phyloP scores from a whole-genome alignment of 2,329 filamentous ascomycete genomes.

The Pseudopithomyces chartarum region DNA sequence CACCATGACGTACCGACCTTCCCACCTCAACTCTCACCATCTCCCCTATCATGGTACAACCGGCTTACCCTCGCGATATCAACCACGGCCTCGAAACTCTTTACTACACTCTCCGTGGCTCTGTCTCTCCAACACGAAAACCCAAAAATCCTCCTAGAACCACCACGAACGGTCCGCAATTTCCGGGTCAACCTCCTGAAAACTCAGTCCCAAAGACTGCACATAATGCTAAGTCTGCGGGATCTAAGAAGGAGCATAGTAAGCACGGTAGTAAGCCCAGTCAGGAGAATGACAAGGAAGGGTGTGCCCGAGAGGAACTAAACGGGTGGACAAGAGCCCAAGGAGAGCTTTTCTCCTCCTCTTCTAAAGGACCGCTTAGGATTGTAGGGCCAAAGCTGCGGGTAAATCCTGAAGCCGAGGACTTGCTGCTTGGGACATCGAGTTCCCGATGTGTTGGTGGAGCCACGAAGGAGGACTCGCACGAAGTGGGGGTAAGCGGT shows the following conservation, averaged over 20 bases:
- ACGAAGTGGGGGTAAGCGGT: not conserved
- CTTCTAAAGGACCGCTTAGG: not conserved
- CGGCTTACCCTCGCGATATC: not conserved
- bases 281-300: too few relatives aligned
- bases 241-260: too few relatives aligned
- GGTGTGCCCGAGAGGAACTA: too few relatives aligned
- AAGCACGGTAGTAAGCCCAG: too few relatives aligned
- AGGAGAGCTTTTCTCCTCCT: too few relatives aligned
- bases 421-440: not conserved
- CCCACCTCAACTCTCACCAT: not conserved
- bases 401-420: not conserved
- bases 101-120: not conserved
- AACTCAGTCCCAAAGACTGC: too few relatives aligned
- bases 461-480: not conserved
- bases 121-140: not conserved
- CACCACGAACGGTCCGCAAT: not conserved
- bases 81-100: not conserved
- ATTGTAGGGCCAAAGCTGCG: not conserved
- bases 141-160: not conserved
- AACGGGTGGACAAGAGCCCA: too few relatives aligned
- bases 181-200: not conserved
- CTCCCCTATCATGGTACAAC: not conserved
- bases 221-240: too few relatives aligned
- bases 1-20: not conserved
- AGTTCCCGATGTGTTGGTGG: not conserved